These are phyloP conservation scores for Oryza meridionalis DNA, from an alignment of 176 grass and related monocot genomes.

Conservation along the genomic window DNA sequence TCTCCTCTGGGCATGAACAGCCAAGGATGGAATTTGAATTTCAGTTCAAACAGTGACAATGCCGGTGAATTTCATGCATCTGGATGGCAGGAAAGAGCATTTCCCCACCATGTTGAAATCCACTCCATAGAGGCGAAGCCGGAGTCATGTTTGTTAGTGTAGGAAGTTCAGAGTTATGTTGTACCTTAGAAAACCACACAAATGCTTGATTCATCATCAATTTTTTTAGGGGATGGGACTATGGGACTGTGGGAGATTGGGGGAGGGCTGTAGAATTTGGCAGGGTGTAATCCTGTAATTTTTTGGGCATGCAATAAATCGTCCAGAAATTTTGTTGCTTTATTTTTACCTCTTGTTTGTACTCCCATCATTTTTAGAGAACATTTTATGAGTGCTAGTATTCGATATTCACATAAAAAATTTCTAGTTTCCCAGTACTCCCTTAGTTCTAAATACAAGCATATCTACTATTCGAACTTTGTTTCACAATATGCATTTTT, in stretches of 20 bases:
- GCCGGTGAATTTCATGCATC: neutral
- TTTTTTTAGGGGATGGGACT: slow-evolving; percentile 13
- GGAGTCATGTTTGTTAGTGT: slow-evolving; percentile 36
- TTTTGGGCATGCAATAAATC: slow-evolving; percentile 24
- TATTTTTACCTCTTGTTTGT: neutral
- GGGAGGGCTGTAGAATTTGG: slow-evolving; percentile 2
- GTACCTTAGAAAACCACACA: slow-evolving; percentile 42
- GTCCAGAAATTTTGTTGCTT: slow-evolving; percentile 41
- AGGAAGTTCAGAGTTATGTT: slow-evolving; percentile 15
- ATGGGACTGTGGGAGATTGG: neutral
- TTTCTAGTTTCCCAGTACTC: no score
- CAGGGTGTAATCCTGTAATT: slow-evolving; percentile 30
- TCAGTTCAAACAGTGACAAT: neutral
- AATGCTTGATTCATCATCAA: slow-evolving; percentile 26
- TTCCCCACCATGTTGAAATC: neutral
- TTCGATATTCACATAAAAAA: no score
- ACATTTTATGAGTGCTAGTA: no score
- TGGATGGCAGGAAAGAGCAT: neutral
- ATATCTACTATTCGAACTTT: no score
- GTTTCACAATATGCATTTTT: no score
- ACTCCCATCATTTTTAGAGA: no score
- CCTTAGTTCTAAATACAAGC: no score
- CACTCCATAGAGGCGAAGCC: slow-evolving; percentile 8
- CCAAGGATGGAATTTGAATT: neutral
- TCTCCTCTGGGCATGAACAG: slow-evolving; percentile 75